phyloP scores from a whole-genome alignment of 176 grass and related monocot species.

The Stipa capillata region DNA sequence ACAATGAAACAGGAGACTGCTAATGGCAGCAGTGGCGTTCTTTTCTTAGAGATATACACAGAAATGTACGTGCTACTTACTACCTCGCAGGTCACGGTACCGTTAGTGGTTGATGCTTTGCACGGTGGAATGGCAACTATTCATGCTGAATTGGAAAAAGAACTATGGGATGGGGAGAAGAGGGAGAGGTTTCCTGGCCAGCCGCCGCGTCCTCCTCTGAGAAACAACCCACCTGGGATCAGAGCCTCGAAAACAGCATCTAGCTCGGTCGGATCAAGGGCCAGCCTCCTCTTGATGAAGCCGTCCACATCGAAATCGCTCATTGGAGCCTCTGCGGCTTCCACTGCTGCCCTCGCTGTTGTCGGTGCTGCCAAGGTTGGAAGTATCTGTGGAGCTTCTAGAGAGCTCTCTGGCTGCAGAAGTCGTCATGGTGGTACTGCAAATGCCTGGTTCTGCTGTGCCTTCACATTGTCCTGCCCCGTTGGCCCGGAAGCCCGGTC shows the following conservation, averaged over 20 bases:
- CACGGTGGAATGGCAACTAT: neutral
- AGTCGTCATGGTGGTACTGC: neutral
- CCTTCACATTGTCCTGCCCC: slow-evolving; percentile 20
- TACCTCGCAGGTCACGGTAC: neutral
- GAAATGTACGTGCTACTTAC: neutral
- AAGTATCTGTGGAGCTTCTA: neutral
- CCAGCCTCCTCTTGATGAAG: slow-evolving; percentile 62
- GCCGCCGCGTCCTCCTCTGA: slow-evolving; percentile 34
- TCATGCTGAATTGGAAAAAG: neutral
- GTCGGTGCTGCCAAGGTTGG: neutral
- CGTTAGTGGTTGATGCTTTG: neutral
- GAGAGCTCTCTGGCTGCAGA: neutral
- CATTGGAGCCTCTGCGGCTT: no score
- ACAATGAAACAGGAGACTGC: slow-evolving; percentile 18
- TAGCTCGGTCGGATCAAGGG: slow-evolving; percentile 45
- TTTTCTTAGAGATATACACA: slow-evolving; percentile 6
- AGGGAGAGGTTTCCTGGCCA: slow-evolving; percentile 37
- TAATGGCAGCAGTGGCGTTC: no score
- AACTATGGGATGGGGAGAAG: slow-evolving; percentile 29
- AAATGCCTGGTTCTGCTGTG: slow-evolving; percentile 15
- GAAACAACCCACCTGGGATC: slow-evolving; percentile 38
- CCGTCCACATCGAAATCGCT: slow-evolving; percentile 55
- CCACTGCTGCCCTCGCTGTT: no score
- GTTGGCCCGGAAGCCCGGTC: slow-evolving; percentile 32
- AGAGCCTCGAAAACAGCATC: slow-evolving; percentile 41